Evolutionary conservation across 345 rosid species (phyloP), one percentile per base, ranked within the genome.

Genomic region (Gossypium thurberi): DNA sequence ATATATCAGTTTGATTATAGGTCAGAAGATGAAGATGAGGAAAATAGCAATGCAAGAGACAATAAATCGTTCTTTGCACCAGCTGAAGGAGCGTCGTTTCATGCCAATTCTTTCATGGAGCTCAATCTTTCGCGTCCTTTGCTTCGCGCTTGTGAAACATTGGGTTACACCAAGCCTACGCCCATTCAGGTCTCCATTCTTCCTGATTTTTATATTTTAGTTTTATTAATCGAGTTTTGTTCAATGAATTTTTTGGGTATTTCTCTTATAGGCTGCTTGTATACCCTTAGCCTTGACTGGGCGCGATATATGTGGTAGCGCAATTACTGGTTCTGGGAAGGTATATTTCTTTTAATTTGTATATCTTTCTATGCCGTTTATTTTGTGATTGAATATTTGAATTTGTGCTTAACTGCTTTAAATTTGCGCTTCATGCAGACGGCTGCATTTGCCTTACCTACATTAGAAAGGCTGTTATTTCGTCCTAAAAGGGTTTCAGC

Each of bases 321-420:
- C 99, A 48, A 83, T 95, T 68, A 95, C 99, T 77, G 99, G 99
- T 73, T 95, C 99, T 6, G 99, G 99, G 20, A 92, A 95, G 98
- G 99, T 95, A 75, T 14, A 47, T 46, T 44, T 26, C 66, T n/a
- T 60, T 25, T 15, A 40, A 10, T 33, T 13, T 66, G 75, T 2
- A 26, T 61, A 0, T 37, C 15, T 73, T 52, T 51, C 7, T 47
- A 52, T 56, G 3, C 26, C 61, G 0, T 55, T 10, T 28, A 42
- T 65, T 40, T 70, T 50, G 28, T 44, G 33, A 28, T 61, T 28
- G 25, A 15, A 52, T 33, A 74, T 44, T 52, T 44, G 26, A 21
- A 33, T 44, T 59, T 51, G 6, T 47, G 26, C 37, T 62, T 1
- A 72, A 47, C n/a, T 71, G 72, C 58, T 65, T 78, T 75, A 5